Conservation (phyloP, 2,329 filamentous ascomycete genomes). For the Trichoderma asperellum region DNA sequence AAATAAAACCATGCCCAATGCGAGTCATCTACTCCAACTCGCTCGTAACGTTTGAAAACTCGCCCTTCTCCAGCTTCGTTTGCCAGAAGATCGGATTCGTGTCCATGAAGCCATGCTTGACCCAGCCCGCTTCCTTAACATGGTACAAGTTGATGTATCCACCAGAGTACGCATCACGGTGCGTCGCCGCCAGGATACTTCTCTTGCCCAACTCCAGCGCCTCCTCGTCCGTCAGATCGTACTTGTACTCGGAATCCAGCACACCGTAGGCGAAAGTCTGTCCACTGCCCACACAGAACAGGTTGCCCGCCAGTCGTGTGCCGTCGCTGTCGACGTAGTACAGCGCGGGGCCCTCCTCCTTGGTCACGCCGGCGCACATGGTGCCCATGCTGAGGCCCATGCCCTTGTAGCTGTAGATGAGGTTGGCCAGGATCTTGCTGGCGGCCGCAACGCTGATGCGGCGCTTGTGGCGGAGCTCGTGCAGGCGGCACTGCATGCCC, state of each 20-base stretch:
- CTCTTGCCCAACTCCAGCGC: constrained; percentile 88
- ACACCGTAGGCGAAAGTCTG: constrained; percentile 99
- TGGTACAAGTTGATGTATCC: constrained; percentile 99
- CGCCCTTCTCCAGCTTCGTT: constrained; percentile 97
- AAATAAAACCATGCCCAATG: neutral
- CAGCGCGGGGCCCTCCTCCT: constrained; percentile 91
- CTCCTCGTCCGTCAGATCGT: constrained; percentile 84
- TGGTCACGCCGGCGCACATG: constrained; percentile 97
- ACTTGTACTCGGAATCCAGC: constrained; percentile 91
- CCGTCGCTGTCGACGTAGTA: constrained; percentile 98
- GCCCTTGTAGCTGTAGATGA: constrained; percentile 98
- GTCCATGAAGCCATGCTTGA: constrained; percentile 97
- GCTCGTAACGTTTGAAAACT: constrained; percentile 94
- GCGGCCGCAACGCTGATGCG: constrained; percentile 97
- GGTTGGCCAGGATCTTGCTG: constrained; percentile 96
- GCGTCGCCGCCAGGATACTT: constrained; percentile 93
- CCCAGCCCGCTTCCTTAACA: constrained; percentile 98
- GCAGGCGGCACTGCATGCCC: constrained; percentile 97
- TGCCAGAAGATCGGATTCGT: constrained; percentile 99
- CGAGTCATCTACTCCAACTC: constrained; percentile 55
- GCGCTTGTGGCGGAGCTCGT: constrained; percentile 98
- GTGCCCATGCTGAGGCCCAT: constrained; percentile 99
- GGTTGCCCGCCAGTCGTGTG: constrained; percentile 86
- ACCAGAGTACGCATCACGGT: constrained; percentile 97
- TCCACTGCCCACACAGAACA: constrained; percentile 97